phyloP scores from a whole-genome alignment of 2,329 filamentous ascomycete species.

The Aschersonia sp. region DNA sequence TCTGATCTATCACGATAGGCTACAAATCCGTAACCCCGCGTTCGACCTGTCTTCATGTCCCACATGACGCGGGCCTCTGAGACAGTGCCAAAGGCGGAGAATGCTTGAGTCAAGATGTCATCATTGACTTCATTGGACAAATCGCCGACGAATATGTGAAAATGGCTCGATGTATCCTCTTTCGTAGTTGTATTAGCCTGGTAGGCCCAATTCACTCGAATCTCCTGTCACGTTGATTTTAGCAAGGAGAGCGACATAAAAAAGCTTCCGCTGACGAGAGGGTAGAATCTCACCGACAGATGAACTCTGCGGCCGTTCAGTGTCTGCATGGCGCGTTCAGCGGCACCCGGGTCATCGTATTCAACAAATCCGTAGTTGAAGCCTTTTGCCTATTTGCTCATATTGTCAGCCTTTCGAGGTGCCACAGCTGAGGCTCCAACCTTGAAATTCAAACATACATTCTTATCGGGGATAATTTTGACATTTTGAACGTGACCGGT shows the following conservation, averaged over 20 bases:
- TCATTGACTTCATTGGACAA: conserved; percentile 98
- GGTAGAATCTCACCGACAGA: conserved; percentile 52
- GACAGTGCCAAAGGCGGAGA: conserved; percentile 87
- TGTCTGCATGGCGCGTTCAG: conserved; percentile 93
- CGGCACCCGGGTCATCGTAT: conserved; percentile 93
- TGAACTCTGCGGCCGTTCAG: conserved; percentile 91
- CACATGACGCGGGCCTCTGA: conserved; percentile 99
- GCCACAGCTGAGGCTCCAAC: background rate
- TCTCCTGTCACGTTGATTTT: conserved; percentile 49
- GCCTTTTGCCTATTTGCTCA: conserved; percentile 57
- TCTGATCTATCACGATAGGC: conserved; percentile 89
- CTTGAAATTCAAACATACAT: conserved; percentile 46
- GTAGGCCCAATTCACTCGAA: conserved; percentile 98
- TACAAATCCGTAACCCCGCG: conserved; percentile 93
- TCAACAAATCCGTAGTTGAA: conserved; percentile 99
- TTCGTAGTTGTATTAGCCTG: conserved; percentile 90
- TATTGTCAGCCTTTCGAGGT: conserved; percentile 16
- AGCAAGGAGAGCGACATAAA: background rate
- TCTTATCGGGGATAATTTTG: conserved; percentile 99
- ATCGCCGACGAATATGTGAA: conserved; percentile 97
- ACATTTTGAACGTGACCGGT: conserved; percentile 96
- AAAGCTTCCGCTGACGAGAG: background rate
- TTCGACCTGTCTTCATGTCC: conserved; percentile 99
- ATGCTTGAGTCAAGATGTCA: conserved; percentile 82
- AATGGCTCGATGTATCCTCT: conserved; percentile 95